Evolutionary conservation across 345 rosid species (phyloP).

Genomic region (Eucalyptus leucophloia): DNA sequence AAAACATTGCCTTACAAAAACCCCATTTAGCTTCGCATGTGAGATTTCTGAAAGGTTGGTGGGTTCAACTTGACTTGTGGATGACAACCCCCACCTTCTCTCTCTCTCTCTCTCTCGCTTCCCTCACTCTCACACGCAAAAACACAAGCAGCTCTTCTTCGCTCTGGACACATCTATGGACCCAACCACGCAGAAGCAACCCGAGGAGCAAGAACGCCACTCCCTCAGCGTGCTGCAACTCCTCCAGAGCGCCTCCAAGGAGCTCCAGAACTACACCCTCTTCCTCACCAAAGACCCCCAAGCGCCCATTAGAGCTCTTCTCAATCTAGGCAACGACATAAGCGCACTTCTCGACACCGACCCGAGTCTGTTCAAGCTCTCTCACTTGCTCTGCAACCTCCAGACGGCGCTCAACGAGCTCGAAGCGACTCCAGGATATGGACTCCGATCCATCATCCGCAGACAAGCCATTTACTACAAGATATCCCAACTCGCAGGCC

Average conservation of each 20-base stretch:
- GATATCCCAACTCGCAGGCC: slow-evolving; percentile 16
- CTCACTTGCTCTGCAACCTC: slow-evolving; percentile 12
- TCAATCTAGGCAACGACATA: slow-evolving; percentile 2
- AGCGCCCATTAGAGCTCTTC: slow-evolving; percentile 3
- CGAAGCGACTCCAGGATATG: slow-evolving; percentile 2
- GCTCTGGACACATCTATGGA: slow-evolving; percentile 9
- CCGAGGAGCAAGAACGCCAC: not conserved
- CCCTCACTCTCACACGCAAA: not conserved
- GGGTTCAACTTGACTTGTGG: not conserved
- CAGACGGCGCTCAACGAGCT: slow-evolving; percentile 19
- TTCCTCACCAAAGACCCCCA: slow-evolving; percentile 8
- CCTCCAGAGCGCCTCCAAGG: slow-evolving; percentile 18
- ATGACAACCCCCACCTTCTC: not conserved
- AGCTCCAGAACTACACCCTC: slow-evolving; percentile 20
- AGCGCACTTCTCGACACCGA: not conserved
- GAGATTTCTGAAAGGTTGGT: not conserved
- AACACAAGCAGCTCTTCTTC: not conserved
- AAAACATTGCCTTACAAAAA: not conserved
- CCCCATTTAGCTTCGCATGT: not conserved
- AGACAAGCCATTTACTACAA: slow-evolving; percentile 25
- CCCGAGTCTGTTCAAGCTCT: slow-evolving; percentile 15
- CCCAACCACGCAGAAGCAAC: not conserved
- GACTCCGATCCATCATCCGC: slow-evolving; percentile 12
- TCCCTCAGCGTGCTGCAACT: slow-evolving; percentile 1
- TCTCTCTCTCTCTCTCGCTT: not conserved